These are phyloP conservation scores for Lachnellula subtilissima DNA, from an alignment of 2,329 filamentous ascomycete genomes.

Conservation along the genomic window DNA sequence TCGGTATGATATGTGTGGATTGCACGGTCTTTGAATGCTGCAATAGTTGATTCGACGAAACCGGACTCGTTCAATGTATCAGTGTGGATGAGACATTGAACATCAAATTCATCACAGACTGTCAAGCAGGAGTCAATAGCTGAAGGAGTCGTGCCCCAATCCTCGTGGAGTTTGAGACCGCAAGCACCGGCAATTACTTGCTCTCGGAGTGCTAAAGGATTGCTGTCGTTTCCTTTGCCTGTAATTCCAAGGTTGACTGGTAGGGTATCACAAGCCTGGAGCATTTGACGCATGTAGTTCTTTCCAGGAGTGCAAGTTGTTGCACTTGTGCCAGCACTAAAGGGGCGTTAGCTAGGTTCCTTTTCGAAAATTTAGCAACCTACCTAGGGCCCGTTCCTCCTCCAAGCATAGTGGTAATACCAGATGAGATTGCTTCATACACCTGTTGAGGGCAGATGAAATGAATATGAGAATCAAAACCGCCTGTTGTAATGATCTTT, in stretches of 20 bases:
- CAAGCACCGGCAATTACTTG: conserved; percentile 80
- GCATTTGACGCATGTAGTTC: conserved; percentile 80
- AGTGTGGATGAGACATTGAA: conserved; percentile 92
- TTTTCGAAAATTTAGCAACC: neutral
- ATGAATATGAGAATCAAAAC: conserved; percentile 86
- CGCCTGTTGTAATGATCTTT: conserved; percentile 86
- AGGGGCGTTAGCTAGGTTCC: conserved; percentile 5
- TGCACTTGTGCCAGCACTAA: conserved; percentile 77
- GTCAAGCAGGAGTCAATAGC: conserved; percentile 83
- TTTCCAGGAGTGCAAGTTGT: conserved; percentile 90
- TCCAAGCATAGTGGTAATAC: conserved; percentile 85
- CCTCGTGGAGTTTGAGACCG: conserved; percentile 90
- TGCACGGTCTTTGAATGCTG: conserved; percentile 77
- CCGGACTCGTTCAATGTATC: conserved; percentile 95
- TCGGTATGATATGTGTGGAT: conserved; percentile 98
- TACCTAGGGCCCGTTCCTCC: conserved; percentile 88
- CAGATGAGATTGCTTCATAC: conserved; percentile 75
- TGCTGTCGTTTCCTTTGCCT: conserved; percentile 86
- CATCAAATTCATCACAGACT: conserved; percentile 85
- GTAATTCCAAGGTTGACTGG: conserved; percentile 89
- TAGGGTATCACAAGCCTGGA: conserved; percentile 76
- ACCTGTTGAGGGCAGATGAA: conserved; percentile 94
- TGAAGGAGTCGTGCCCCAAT: conserved; percentile 88
- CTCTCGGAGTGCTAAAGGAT: conserved; percentile 64
- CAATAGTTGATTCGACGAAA: conserved; percentile 89